A percentile compares a stretch with the other conserved stretches of the same genome.
These are phyloP conservation scores for Emmonsia crescens DNA, from an alignment of 2,329 filamentous ascomycete genomes.

Conservation along the genomic window DNA sequence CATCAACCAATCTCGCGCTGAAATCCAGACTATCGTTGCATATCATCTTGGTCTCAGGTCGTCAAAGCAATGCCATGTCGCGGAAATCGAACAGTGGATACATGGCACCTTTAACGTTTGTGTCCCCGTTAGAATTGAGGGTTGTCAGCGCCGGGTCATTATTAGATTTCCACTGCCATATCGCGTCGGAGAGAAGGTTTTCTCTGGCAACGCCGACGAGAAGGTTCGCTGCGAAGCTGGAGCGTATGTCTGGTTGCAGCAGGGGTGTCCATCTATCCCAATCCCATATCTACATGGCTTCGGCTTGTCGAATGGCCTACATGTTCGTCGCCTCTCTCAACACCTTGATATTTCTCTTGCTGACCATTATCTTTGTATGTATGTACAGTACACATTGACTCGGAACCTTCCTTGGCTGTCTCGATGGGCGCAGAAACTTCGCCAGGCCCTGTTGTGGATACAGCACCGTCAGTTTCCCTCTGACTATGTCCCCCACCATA, in stretches of 20 bases:
- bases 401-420: not conserved
- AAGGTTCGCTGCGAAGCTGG: slow-evolving; percentile 21
- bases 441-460: not conserved
- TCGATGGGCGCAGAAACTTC: not conserved
- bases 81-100: slow-evolving; percentile 13
- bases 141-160: slow-evolving; percentile 7
- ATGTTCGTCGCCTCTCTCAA: slow-evolving; percentile 8
- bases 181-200: slow-evolving; percentile 15
- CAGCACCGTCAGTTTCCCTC: not conserved
- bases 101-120: slow-evolving; percentile 18
- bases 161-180: slow-evolving; percentile 20
- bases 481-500: not conserved
- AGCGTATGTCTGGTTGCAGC: slow-evolving; percentile 20
- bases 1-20: not conserved
- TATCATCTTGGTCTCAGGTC: slow-evolving; percentile 5
- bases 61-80: slow-evolving; percentile 10
- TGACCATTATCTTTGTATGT: not conserved
- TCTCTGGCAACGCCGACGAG: slow-evolving; percentile 21
- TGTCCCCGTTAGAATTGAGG: slow-evolving; percentile 15
- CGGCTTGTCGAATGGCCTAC: slow-evolving; percentile 16
- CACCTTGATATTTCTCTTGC: not conserved
- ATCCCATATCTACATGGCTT: slow-evolving; percentile 22
- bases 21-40: not conserved
- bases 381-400: not conserved
- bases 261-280: slow-evolving; percentile 18